Evolutionary conservation across 768 basidiomycete species (phyloP).

Genomic region (Lentinus tigrinus): DNA sequence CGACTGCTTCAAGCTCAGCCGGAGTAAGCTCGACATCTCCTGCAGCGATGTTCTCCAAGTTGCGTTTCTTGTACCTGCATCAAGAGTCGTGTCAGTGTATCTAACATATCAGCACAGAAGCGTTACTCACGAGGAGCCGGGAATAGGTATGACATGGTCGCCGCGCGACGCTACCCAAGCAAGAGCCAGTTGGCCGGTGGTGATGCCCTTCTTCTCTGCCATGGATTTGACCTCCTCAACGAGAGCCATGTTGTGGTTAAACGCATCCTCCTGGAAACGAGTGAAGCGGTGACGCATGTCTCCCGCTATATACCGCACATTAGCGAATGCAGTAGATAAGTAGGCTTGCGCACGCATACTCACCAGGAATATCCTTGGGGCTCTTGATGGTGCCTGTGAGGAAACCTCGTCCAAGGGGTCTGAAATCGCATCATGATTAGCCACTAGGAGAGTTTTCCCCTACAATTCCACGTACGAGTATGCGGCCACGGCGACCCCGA

Average conservation of each 20-base stretch:
- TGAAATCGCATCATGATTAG: constrained; percentile 26
- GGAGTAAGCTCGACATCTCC: constrained; percentile 34
- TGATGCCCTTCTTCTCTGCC: constrained; percentile 41
- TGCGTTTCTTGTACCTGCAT: constrained; percentile 38
- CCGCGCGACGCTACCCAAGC: constrained; percentile 29
- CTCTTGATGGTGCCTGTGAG: constrained; percentile 50
- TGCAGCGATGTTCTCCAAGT: constrained; percentile 41
- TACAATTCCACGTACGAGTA: constrained; percentile 44
- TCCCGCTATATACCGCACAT: not conserved
- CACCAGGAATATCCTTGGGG: constrained; percentile 31
- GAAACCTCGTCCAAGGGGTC: constrained; percentile 54
- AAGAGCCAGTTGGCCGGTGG: constrained; percentile 38
- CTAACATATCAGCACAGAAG: not conserved
- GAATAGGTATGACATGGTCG: constrained; percentile 40
- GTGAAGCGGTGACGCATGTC: constrained; percentile 17
- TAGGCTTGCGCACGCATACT: not conserved
- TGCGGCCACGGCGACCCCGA: constrained; percentile 57
- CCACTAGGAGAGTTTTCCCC: not conserved
- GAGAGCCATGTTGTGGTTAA: constrained; percentile 41
- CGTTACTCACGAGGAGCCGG: constrained; percentile 40
- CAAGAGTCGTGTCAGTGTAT: not conserved
- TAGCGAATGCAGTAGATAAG: not conserved
- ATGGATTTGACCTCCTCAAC: constrained; percentile 41
- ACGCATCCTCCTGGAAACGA: constrained; percentile 29
- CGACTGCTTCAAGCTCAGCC: constrained; percentile 40